A percentile compares a stretch with the other conserved stretches of the same genome.
Conservation (phyloP, 2,329 filamentous ascomycete genomes). For the Aciculosporium take region DNA sequence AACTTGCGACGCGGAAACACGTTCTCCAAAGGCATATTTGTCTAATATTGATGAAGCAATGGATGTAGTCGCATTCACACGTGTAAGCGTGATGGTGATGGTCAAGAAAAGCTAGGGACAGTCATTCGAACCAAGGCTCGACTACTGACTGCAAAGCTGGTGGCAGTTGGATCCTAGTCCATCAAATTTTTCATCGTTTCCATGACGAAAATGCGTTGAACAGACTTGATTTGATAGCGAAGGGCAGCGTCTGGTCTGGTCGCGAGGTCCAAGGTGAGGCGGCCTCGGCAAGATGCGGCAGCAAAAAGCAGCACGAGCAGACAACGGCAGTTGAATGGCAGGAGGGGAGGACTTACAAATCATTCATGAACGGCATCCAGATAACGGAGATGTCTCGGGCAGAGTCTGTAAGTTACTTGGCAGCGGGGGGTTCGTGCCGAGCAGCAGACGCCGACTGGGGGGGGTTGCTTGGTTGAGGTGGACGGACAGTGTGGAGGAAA, state of each 20-base stretch:
- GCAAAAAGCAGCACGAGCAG: conserved; percentile 14
- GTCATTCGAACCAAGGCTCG: conserved; percentile 25
- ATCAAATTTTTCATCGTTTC: conserved; percentile 19
- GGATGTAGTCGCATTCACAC: conserved; percentile 29
- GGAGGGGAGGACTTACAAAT: conserved; percentile 31
- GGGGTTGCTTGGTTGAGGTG: conserved; percentile 19
- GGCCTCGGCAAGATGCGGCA: conserved; percentile 24
- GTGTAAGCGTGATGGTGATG: conserved; percentile 31
- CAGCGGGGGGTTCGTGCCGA: conserved; percentile 2
- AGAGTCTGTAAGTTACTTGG: conserved; percentile 2
- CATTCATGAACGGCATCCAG: conserved; percentile 31
- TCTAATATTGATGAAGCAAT: conserved; percentile 17
- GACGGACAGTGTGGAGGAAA: conserved; percentile 17
- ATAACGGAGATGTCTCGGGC: conserved; percentile 17
- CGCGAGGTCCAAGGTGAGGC: conserved; percentile 16
- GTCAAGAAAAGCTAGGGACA: conserved; percentile 27
- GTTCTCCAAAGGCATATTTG: conserved; percentile 7
- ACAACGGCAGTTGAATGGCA: conserved; percentile 1
- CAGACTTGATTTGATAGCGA: conserved; percentile 12
- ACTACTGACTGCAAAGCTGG: conserved; percentile 10
- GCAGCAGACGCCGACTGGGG: conserved; percentile 10
- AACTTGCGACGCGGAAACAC: conserved; percentile 17
- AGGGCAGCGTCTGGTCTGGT: conserved; percentile 22
- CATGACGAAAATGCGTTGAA: conserved; percentile 20
- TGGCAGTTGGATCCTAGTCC: conserved; percentile 16